Conservation (phyloP, 2,329 filamentous ascomycete species). For the Helminthosporium solani region DNA sequence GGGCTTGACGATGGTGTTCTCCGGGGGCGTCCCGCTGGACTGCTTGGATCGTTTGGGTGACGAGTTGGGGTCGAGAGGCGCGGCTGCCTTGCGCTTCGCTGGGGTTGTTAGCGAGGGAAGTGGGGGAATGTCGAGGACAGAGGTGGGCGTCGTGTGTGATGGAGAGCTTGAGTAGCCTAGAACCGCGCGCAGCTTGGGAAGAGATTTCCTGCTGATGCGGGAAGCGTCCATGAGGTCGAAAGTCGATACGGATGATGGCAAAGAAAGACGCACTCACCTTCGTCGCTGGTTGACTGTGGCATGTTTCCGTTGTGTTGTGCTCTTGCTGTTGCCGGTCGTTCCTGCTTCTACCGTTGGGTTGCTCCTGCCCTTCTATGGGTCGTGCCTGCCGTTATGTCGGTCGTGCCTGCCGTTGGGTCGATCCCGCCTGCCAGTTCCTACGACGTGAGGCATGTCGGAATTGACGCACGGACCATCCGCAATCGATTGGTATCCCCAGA, state of each 20-base stretch:
- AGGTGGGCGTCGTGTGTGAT: neutral
- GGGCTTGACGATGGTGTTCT: slow-evolving; percentile 34
- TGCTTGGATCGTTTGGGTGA: slow-evolving; percentile 60
- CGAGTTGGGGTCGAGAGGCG: slow-evolving; percentile 59
- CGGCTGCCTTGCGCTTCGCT: slow-evolving; percentile 74
- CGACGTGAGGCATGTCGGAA: too few species aligned
- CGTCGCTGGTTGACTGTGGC: neutral
- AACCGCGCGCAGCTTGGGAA: neutral
- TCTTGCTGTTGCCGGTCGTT: slow-evolving; percentile 5
- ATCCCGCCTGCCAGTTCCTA: slow-evolving; percentile 17
- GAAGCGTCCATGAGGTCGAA: neutral
- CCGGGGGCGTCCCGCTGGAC: slow-evolving; percentile 39
- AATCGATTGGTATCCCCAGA: neutral
- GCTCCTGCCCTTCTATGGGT: neutral
- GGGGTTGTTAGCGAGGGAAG: slow-evolving; percentile 13
- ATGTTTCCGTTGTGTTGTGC: slow-evolving; percentile 2
- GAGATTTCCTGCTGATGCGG: too few species aligned
- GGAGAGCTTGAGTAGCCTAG: neutral
- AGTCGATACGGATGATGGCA: neutral
- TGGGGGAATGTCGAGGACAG: slow-evolving; percentile 13
- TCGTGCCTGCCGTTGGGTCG: slow-evolving; percentile 11
- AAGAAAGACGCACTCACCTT: slow-evolving; percentile 11
- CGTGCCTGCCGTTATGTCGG: neutral
- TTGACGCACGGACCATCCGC: too few species aligned
- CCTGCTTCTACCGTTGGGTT: slow-evolving; percentile 11